Evolutionary conservation across 2,329 filamentous ascomycete species (phyloP).

Genomic region (Alternaria tenuissima): DNA sequence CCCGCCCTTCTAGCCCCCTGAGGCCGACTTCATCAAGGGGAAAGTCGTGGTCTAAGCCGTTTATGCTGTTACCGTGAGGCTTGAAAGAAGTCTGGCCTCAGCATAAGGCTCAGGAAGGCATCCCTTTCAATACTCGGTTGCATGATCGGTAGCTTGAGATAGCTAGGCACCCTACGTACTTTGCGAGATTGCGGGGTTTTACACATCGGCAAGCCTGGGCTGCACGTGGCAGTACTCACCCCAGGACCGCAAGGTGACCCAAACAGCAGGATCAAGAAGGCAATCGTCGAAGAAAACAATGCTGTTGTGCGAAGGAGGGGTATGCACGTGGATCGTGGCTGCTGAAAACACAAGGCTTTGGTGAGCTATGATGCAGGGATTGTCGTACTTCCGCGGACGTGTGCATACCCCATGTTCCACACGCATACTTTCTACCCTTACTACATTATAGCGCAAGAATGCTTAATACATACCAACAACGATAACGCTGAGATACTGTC

Average conservation of each 20-base stretch:
- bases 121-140: slow-evolving; percentile 12
- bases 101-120: slow-evolving; percentile 13
- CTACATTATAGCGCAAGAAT: background rate
- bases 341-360: slow-evolving; percentile 15
- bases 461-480: background rate
- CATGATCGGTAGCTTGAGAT: slow-evolving; percentile 7
- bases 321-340: background rate
- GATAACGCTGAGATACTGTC: background rate
- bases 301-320: slow-evolving; percentile 6
- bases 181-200: slow-evolving; percentile 10
- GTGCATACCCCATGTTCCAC: background rate
- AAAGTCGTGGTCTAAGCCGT: slow-evolving; percentile 45
- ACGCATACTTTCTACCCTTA: background rate
- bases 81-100: background rate
- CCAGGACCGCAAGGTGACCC: slow-evolving; percentile 4
- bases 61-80: slow-evolving; percentile 41
- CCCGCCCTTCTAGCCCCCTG: slow-evolving; percentile 27
- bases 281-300: background rate
- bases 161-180: slow-evolving; percentile 16
- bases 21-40: slow-evolving; percentile 24
- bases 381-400: slow-evolving; percentile 6
- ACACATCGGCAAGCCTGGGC: background rate
- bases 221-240: background rate
- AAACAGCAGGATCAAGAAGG: slow-evolving; percentile 14
- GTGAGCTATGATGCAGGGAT: slow-evolving; percentile 11